Conservation (phyloP, 2,329 filamentous ascomycete species). For the Aspergillus ustus region DNA sequence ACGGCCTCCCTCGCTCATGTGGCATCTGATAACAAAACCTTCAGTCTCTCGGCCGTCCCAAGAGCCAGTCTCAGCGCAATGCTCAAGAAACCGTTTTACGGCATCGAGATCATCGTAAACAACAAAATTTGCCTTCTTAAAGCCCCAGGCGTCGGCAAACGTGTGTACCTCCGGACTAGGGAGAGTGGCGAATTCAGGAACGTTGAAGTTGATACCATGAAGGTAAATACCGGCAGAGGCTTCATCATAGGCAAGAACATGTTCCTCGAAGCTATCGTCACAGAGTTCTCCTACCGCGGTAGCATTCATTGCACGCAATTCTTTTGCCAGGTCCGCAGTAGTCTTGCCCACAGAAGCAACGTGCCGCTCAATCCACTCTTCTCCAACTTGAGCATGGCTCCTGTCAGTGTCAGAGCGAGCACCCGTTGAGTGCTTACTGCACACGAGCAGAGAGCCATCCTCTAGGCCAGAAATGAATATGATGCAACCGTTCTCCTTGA, state of each 20-base stretch:
- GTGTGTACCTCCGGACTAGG: constrained; percentile 79
- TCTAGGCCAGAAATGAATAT: constrained; percentile 94
- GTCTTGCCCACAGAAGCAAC: constrained; percentile 77
- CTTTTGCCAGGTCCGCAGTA: constrained; percentile 74
- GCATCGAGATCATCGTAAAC: constrained; percentile 73
- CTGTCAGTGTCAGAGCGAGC: constrained; percentile 69
- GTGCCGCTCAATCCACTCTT: constrained; percentile 80
- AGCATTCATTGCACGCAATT: constrained; percentile 78
- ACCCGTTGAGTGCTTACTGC: constrained; percentile 97
- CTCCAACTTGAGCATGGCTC: constrained; percentile 85
- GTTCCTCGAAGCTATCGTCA: constrained; percentile 95
- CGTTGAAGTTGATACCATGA: constrained; percentile 93
- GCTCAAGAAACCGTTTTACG: constrained; percentile 81
- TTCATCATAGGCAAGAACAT: constrained; percentile 85
- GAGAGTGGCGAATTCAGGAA: constrained; percentile 90
- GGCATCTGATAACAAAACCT: constrained; percentile 94
- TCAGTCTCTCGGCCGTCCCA: constrained; percentile 93
- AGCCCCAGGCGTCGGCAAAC: constrained; percentile 92
- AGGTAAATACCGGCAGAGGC: constrained; percentile 89
- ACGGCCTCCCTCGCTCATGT: constrained; percentile 57
- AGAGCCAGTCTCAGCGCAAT: constrained; percentile 83
- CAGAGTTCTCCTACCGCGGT: constrained; percentile 96
- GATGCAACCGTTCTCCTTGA: constrained; percentile 99
- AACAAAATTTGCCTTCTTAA: constrained; percentile 83
- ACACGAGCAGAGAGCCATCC: constrained; percentile 89